Evolutionary conservation across 2,329 filamentous ascomycete species (phyloP), one percentile per base, ranked within the genome.

Genomic region (Pyrenophora tritici-repentis): DNA sequence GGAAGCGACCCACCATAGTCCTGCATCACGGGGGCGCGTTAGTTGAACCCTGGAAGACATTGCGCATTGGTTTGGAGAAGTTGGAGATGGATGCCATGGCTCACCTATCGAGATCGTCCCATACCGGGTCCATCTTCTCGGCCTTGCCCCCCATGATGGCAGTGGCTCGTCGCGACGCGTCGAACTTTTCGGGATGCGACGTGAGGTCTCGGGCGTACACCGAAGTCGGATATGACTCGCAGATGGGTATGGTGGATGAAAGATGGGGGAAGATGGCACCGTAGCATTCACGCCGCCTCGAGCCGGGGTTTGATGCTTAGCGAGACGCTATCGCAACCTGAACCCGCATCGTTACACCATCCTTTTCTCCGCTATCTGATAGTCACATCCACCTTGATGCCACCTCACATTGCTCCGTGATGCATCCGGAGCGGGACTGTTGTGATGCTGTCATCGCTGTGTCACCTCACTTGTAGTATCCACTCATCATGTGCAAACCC

Each of bases 101-200:
- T 68, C 82, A 90, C 88, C 86, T 88, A 76, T 90, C 85, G 67
- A 89, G 81, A 73, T 90, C 82, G 68, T 90, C 85, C 88, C 88
- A 91, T 53, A 79, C 76, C 59, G 77, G 74, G 70, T 79, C 77
- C 52, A 80, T 67, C 58, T 73, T 73, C 46, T 68, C 65, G 65
- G 64, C 66, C 67, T 78, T 74, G 65, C 61, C 74, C 76, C 61
- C 74, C 76, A 79, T 78, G 61, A 62, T 80, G 85, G 78, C 79
- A 81, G 81, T 77, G 10, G 86, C 56, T 55, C 47, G 57, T 62
- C 56, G 63, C 60, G 61, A 44, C 40, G 45, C 40, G 39, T 57
- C 62, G 49, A 56, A 3, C 55, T 49, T 12, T 49, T 12, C 47
- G 50, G 55, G 54, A 57, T 56, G 60, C 56, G 57, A 61, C 58